Base-by-base conservation (phyloP, 139 green algal genomes). In the Yamagishiella unicocca region DNA sequence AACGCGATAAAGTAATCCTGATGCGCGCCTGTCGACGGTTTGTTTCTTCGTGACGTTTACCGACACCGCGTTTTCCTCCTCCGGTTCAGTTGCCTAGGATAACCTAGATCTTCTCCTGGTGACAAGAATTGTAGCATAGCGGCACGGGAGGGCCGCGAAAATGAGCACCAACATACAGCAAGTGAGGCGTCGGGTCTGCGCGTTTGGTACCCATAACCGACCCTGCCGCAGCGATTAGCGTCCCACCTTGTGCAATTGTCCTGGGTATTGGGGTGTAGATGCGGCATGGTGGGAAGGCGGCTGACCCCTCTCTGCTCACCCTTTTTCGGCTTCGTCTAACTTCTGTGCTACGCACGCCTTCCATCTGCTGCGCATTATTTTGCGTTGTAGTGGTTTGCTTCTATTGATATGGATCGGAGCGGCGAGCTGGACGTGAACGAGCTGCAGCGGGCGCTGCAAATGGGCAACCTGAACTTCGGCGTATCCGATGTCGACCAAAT, bases 381-480 rank as follows among this genome's bases (percentile, higher is more conserved):
- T 31, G n/a, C 10, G 2, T 53, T 42, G 61, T 50, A 87, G 85
- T 89, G 85, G 85, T 89, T 89, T 55, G 53, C 54, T 2, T 61
- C 42, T 27, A 89, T 89, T 46, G 85, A 89, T 22, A 73, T 68
- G 2, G 85, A 89, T 27, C 31, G 85, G 12, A 82, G 37, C 7
- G 85, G 85, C 0, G 75, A 89, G 67, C 64, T 89, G 50, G 85
- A 89, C 37, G 75, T 73, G 4, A 38, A 38, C 25, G 85, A 89
- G 46, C 62, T 89, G 37, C 85, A 85, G 50, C 72, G 75, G 43
- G 85, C 85, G 27, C 53, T 89, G 0, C 27, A 33, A 2, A 43
- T 89, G 35, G 85, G 75, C 61, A 85, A 81, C 64, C 46, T 89
- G 6, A 76, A 89, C n/a, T 89, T 82, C 35, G 75, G 75, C 17